phyloP scores from a whole-genome alignment of 2,329 filamentous ascomycete species.

The Lecanicillium sp. region DNA sequence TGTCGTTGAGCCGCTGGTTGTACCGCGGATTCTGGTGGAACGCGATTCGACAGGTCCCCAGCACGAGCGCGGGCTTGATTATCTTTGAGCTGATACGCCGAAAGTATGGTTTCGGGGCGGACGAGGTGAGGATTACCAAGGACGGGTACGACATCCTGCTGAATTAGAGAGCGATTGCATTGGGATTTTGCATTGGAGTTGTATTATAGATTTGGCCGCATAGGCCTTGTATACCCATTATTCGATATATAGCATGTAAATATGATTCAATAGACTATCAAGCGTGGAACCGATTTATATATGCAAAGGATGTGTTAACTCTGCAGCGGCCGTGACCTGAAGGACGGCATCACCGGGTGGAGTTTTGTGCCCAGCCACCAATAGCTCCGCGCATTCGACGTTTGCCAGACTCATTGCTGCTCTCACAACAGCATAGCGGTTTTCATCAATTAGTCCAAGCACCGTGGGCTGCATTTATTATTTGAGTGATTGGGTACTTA shows the following conservation, averaged over 20 bases:
- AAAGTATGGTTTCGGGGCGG: conserved; percentile 60
- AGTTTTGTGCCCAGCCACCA: too few relatives aligned
- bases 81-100: conserved; percentile 71
- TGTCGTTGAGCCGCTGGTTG: conserved; percentile 55
- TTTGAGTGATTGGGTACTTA: too few relatives aligned
- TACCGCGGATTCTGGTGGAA: conserved; percentile 68
- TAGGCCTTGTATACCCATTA: conserved; percentile 1
- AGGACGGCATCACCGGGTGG: too few relatives aligned
- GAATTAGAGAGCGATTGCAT: conserved; percentile 21
- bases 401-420: too few relatives aligned
- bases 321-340: too few relatives aligned
- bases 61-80: conserved; percentile 69
- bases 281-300: too few relatives aligned
- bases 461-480: too few relatives aligned
- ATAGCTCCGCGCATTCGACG: too few relatives aligned
- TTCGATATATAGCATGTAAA: background rate
- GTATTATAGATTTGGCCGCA: background rate
- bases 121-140: conserved; percentile 58
- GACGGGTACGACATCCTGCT: conserved; percentile 69
- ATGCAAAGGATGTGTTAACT: too few relatives aligned
- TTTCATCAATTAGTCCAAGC: too few relatives aligned
- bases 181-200: background rate
- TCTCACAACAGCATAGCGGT: too few relatives aligned
- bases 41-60: conserved; percentile 67
- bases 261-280: conserved; percentile 1